Percentiles rank a stretch among this genome's conserved stretches.
These are phyloP conservation scores for Closterium sp. DNA, from an alignment of 139 green algal species.

Conservation along the genomic window DNA sequence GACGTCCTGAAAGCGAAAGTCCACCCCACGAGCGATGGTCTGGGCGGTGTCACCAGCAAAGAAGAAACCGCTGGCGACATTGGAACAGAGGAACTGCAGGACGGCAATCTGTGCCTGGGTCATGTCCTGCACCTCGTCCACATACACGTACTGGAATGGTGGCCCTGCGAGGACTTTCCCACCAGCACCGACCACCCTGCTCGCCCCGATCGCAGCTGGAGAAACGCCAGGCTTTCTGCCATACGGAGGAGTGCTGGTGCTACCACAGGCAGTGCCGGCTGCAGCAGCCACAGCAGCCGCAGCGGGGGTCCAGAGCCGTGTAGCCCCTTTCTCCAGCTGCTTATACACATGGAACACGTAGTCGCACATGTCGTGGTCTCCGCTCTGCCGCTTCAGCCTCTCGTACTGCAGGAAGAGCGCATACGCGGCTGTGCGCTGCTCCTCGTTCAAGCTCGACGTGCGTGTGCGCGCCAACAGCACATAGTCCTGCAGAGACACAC, in stretches of 20 bases:
- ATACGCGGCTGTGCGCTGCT: slow-evolving; percentile 65
- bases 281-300: neutral
- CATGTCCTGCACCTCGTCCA: slow-evolving; percentile 85
- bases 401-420: slow-evolving; percentile 64
- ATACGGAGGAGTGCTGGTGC: neutral
- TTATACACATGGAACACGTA: slow-evolving; percentile 21
- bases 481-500: slow-evolving; percentile 64
- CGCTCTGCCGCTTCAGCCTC: slow-evolving; percentile 36
- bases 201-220: neutral
- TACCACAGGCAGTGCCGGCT: neutral
- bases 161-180: no score
- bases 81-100: slow-evolving; percentile 65
- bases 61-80: slow-evolving; percentile 68
- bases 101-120: slow-evolving; percentile 68
- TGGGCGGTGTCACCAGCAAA: slow-evolving; percentile 79
- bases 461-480: slow-evolving; percentile 62
- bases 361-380: slow-evolving; percentile 26
- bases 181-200: no score
- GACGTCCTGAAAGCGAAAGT: slow-evolving; percentile 66
- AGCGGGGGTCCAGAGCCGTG: neutral
- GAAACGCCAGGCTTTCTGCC: neutral
- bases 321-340: neutral
- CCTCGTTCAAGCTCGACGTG: slow-evolving; percentile 67
- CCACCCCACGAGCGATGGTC: slow-evolving; percentile 75
- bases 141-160: slow-evolving; percentile 66